Conservation (phyloP, 257 asterid genomes). For the Pogostemon cablin region DNA sequence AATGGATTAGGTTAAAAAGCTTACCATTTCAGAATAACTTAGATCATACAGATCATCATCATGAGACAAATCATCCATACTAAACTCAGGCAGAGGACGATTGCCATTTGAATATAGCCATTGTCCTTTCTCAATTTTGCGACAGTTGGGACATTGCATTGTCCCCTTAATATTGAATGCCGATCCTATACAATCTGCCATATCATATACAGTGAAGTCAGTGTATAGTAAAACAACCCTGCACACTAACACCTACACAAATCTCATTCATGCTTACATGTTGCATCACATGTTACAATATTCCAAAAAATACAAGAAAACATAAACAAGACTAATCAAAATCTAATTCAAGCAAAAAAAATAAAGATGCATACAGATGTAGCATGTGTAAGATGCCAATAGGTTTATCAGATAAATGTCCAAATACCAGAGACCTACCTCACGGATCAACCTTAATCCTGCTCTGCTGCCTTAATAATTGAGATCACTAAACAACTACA, state of each 20-base stretch:
- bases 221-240: not conserved
- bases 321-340: conserved; percentile 3
- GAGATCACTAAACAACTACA: not conserved
- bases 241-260: not conserved
- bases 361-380: not conserved
- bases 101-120: conserved; percentile 90
- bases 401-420: not conserved
- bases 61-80: conserved; percentile 84
- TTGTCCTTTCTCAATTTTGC: conserved; percentile 94
- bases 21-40: conserved; percentile 87
- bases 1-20: conserved; percentile 14
- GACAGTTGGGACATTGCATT: conserved; percentile 99
- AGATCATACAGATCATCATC: conserved; percentile 86
- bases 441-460: not conserved
- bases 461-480: not conserved
- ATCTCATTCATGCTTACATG: conserved; percentile 15
- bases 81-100: conserved; percentile 75
- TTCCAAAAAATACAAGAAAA: not conserved
- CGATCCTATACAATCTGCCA: conserved; percentile 97
- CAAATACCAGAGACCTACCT: not conserved
- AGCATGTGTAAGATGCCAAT: not conserved
- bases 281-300: not conserved
- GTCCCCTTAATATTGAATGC: conserved; percentile 92
- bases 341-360: not conserved
- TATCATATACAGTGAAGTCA: conserved; percentile 25